Evolutionary conservation across 2,329 filamentous ascomycete species (phyloP).

Genomic region (Arachnopeziza araneosa): DNA sequence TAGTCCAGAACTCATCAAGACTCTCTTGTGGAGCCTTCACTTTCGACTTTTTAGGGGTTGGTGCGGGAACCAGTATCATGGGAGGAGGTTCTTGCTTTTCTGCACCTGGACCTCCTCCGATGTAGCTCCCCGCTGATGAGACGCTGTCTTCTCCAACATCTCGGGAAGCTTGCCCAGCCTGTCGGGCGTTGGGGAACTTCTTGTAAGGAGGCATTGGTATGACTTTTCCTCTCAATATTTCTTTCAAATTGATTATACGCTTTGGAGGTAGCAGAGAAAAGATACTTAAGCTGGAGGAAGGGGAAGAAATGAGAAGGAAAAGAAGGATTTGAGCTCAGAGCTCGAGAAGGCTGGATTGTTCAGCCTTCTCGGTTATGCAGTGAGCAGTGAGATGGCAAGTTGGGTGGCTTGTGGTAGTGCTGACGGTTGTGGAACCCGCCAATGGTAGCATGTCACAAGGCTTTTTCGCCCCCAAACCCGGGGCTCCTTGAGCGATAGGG

Average conservation of each 20-base stretch:
- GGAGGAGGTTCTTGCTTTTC: neutral
- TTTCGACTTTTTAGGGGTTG: neutral
- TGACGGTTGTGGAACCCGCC: neutral
- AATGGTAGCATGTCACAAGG: neutral
- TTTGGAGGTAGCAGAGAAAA: neutral
- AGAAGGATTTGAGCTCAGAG: neutral
- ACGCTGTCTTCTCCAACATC: neutral
- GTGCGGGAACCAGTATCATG: neutral
- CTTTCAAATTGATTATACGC: neutral
- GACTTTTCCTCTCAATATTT: neutral
- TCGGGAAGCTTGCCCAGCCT: neutral
- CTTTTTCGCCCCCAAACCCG: neutral
- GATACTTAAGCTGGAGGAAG: neutral
- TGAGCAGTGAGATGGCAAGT: neutral
- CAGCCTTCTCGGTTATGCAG: neutral
- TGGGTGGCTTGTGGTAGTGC: neutral
- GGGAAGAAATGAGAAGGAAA: neutral
- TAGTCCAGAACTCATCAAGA: constrained; percentile 68
- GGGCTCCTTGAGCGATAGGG: neutral
- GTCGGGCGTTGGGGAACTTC: neutral
- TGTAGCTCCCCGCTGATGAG: neutral
- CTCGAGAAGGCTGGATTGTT: neutral
- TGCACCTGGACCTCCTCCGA: neutral
- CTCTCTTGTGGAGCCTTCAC: constrained; percentile 48
- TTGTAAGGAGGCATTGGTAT: neutral